Evolutionary conservation across 108 stramenopile species (phyloP).

Genomic region (Cyclotella kingstonii): DNA sequence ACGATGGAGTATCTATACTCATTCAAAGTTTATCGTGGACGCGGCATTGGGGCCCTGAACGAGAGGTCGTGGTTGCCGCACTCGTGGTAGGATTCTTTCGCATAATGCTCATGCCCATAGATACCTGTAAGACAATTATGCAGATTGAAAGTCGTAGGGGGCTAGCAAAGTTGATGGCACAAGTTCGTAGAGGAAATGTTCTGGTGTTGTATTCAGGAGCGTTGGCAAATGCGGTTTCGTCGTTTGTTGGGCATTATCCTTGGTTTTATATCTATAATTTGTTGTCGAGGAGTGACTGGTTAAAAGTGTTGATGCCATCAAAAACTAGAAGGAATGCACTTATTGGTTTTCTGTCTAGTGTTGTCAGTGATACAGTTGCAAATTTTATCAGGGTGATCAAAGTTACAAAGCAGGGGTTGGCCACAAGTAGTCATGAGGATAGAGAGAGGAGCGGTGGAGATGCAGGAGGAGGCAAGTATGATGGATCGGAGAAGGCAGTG

Average conservation of each 20-base stretch:
- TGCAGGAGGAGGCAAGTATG: neutral
- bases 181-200: slow-evolving; percentile 66
- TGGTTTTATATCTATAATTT: slow-evolving; percentile 83
- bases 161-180: slow-evolving; percentile 58
- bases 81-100: slow-evolving; percentile 82
- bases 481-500: slow-evolving; percentile 24
- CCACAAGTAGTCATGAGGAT: too few relatives aligned
- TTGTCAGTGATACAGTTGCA: slow-evolving; percentile 73
- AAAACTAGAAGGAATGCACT: slow-evolving; percentile 60
- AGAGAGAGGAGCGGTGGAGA: slow-evolving; percentile 6
- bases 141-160: slow-evolving; percentile 84
- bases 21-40: slow-evolving; percentile 47
- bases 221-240: slow-evolving; percentile 58
- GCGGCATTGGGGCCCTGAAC: slow-evolving; percentile 68
- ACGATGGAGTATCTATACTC: slow-evolving; percentile 82
- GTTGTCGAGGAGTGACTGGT: slow-evolving; percentile 42
- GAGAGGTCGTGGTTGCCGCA: slow-evolving; percentile 72
- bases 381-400: slow-evolving; percentile 87
- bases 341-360: slow-evolving; percentile 73
- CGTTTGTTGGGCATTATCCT: slow-evolving; percentile 73
- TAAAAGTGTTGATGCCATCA: slow-evolving; percentile 41
- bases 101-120: slow-evolving; percentile 73
- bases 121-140: slow-evolving; percentile 96
- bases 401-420: slow-evolving; percentile 82
- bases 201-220: slow-evolving; percentile 74